Evolutionary conservation across 345 rosid species (phyloP).

Genomic region (Noccaea caerulescens): DNA sequence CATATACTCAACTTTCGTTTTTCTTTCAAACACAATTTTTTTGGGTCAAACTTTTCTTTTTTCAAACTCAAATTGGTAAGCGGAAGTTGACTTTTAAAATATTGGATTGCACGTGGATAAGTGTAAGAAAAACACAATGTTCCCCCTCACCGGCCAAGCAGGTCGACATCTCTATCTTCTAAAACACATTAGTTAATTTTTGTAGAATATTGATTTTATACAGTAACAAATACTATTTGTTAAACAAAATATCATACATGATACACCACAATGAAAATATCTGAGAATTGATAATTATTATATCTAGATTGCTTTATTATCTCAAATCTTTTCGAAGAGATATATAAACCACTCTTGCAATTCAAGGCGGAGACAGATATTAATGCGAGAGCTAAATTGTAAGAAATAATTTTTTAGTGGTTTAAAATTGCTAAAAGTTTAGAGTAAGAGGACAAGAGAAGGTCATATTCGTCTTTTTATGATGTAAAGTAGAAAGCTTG

Average conservation of each 20-base stretch:
- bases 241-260: conserved; percentile 1
- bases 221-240: neutral
- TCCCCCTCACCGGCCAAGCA: conserved; percentile 46
- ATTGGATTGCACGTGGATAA: conserved; percentile 44
- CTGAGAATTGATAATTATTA: conserved; percentile 9
- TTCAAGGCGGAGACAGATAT: neutral
- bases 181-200: conserved; percentile 7
- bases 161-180: conserved; percentile 47
- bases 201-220: conserved; percentile 3
- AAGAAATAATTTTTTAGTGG: neutral
- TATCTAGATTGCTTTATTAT: neutral
- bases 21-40: neutral
- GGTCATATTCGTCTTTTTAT: conserved; percentile 32
- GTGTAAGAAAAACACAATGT: conserved; percentile 42
- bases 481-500: conserved; percentile 21
- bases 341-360: conserved; percentile 1
- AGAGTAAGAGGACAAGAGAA: neutral
- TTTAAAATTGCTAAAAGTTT: neutral
- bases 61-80: conserved; percentile 33
- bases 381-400: conserved; percentile 8
- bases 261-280: conserved; percentile 27
- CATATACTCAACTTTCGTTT: neutral
- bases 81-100: conserved; percentile 36
- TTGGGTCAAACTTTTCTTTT: neutral
- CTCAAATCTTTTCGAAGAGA: conserved; percentile 1